Evolutionary conservation across 2,329 filamentous ascomycete genomes (phyloP).

Genomic region (Aspergillus fijiensis): DNA sequence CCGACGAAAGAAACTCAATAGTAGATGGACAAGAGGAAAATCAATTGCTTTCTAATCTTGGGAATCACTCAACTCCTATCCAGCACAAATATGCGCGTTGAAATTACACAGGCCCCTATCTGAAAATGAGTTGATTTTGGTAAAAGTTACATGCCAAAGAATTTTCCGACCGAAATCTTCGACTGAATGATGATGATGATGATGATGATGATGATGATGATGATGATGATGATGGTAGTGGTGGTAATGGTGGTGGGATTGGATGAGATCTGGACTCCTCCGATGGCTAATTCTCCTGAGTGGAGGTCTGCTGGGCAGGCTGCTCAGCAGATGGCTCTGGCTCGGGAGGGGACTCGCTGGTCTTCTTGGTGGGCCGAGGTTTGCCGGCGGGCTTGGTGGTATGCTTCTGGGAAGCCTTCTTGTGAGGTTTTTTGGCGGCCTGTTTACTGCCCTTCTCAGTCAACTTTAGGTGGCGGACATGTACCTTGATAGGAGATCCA

Average conservation of each 20-base stretch:
- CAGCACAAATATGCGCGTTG: neutral
- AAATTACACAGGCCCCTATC: no score
- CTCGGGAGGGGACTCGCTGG: neutral
- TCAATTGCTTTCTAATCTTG: neutral
- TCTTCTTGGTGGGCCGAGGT: neutral
- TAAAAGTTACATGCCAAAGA: neutral
- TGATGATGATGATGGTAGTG: no score
- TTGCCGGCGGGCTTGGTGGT: neutral
- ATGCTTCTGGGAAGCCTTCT: neutral
- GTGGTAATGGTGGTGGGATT: no score
- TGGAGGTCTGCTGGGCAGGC: neutral
- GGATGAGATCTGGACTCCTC: neutral
- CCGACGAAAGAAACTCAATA: neutral
- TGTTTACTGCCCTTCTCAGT: no score
- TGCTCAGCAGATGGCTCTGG: neutral
- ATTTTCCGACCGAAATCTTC: no score
- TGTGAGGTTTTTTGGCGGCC: neutral
- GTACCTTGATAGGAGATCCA: neutral
- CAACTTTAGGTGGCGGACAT: no score
- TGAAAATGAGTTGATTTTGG: no score
- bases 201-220: no score
- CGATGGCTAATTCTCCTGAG: neutral
- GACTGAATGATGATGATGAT: no score
- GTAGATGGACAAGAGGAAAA: neutral
- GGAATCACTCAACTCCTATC: neutral